Evolutionary conservation across 495 filamentous ascomycete species (phyloP).

Genomic region (Eremomyces bilateralis): DNA sequence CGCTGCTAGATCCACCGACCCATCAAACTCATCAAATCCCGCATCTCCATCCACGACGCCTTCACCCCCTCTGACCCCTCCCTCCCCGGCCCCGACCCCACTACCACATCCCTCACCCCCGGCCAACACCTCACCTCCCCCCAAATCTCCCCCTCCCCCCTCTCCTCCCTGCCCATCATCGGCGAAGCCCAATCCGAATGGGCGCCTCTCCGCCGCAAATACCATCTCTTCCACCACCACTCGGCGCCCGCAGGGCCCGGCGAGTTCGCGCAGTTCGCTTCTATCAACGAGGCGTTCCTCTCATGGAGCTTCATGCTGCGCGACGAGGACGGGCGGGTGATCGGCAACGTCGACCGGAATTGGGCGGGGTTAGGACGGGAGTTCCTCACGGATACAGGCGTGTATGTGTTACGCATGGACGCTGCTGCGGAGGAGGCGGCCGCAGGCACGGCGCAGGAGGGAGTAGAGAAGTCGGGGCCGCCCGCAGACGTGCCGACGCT

Average conservation of each 20-base stretch:
- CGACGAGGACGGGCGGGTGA: slow-evolving; percentile 11
- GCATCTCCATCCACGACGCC: slow-evolving; percentile 42
- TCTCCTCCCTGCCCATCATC: slow-evolving; percentile 40
- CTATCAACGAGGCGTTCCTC: slow-evolving; percentile 24
- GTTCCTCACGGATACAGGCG: slow-evolving; percentile 49
- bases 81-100: slow-evolving; percentile 18
- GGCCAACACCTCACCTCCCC: background rate
- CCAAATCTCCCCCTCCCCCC: slow-evolving; percentile 27
- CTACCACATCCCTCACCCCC: background rate
- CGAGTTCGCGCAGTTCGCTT: slow-evolving; percentile 37
- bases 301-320: slow-evolving; percentile 22
- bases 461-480: background rate
- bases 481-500: slow-evolving; percentile 18
- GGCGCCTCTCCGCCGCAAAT: slow-evolving; percentile 43
- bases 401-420: slow-evolving; percentile 50
- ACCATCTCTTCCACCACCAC: slow-evolving; percentile 37
- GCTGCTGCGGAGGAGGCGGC: slow-evolving; percentile 27
- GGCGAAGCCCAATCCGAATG: slow-evolving; percentile 49
- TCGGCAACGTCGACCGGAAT: slow-evolving; percentile 46
- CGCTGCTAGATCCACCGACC: slow-evolving; percentile 37
- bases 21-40: slow-evolving; percentile 43
- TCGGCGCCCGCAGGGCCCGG: slow-evolving; percentile 14
- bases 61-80: slow-evolving; percentile 21
- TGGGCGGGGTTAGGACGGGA: slow-evolving; percentile 49
- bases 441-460: slow-evolving; percentile 5